Evolutionary conservation across 1,139 yeast genomes (phyloP).

Genomic region (Yamadazyma spencermartinsiae): DNA sequence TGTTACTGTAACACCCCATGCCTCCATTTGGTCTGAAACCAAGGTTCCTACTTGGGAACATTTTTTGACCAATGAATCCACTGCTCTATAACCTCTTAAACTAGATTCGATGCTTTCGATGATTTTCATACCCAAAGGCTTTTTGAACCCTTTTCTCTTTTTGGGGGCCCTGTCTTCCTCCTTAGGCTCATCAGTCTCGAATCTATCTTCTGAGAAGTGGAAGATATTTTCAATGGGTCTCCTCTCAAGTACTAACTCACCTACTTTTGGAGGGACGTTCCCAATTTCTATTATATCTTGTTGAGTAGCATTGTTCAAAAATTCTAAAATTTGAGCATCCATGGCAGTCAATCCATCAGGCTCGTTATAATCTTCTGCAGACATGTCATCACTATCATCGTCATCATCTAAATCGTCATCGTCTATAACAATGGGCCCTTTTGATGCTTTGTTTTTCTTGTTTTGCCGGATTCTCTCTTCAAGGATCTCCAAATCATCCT

Average conservation of each 20-base stretch:
- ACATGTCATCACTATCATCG: slow-evolving; percentile 39
- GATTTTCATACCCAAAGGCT: slow-evolving; percentile 72
- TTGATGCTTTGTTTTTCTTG: slow-evolving; percentile 22
- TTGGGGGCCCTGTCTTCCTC: slow-evolving; percentile 20
- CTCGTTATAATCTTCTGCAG: slow-evolving; percentile 35
- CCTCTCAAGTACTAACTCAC: slow-evolving; percentile 55
- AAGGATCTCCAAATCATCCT: slow-evolving; percentile 41
- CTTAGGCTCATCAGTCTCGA: slow-evolving; percentile 24
- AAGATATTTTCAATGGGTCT: slow-evolving; percentile 70
- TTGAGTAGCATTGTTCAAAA: slow-evolving; percentile 73
- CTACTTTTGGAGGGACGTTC: slow-evolving; percentile 66
- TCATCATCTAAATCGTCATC: slow-evolving; percentile 38
- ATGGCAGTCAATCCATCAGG: slow-evolving; percentile 47
- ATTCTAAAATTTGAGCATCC: slow-evolving; percentile 69
- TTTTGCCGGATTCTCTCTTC: slow-evolving; percentile 42
- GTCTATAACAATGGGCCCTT: slow-evolving; percentile 15
- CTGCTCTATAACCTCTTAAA: slow-evolving; percentile 88
- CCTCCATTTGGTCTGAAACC: slow-evolving; percentile 69
- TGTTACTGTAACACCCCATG: slow-evolving; percentile 81
- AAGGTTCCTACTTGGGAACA: slow-evolving; percentile 77
- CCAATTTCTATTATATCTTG: slow-evolving; percentile 82
- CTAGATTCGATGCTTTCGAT: slow-evolving; percentile 70
- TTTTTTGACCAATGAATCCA: slow-evolving; percentile 80
- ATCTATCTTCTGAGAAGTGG: slow-evolving; percentile 56
- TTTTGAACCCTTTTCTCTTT: slow-evolving; percentile 42